phyloP scores from a whole-genome alignment of 768 basidiomycete genomes.

The Termitomyces sp. region DNA sequence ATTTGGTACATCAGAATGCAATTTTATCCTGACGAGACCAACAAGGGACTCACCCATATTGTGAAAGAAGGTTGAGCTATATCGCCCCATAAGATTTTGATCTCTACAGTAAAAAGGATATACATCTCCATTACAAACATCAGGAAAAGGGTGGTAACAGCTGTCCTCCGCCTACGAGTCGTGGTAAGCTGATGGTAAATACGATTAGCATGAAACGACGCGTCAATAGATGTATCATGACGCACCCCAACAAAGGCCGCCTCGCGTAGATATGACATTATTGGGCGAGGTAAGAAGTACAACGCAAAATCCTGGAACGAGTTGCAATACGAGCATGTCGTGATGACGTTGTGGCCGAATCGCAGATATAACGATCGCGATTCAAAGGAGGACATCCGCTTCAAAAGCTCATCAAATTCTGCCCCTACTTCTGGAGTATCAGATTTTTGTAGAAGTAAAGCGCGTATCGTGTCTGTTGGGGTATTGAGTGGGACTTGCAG shows the following conservation, averaged over 20 bases:
- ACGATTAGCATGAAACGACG: constrained; percentile 3
- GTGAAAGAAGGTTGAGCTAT: constrained; percentile 20
- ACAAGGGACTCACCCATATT: constrained; percentile 27
- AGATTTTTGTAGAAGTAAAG: constrained; percentile 37
- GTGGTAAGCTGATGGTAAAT: constrained; percentile 26
- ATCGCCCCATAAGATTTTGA: constrained; percentile 38
- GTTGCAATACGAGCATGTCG: constrained; percentile 64
- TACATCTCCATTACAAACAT: constrained; percentile 55
- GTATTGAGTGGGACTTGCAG: constrained; percentile 54
- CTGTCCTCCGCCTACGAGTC: constrained; percentile 35
- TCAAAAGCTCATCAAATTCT: constrained; percentile 51
- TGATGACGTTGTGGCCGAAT: constrained; percentile 65
- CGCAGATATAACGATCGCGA: constrained; percentile 57
- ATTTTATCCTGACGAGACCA: not conserved
- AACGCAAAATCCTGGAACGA: constrained; percentile 58
- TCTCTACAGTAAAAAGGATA: constrained; percentile 43
- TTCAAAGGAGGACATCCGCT: constrained; percentile 54
- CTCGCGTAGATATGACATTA: constrained; percentile 60
- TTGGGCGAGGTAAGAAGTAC: constrained; percentile 50
- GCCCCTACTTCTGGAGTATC: constrained; percentile 40
- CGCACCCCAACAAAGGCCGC: constrained; percentile 49
- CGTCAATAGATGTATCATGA: constrained; percentile 2
- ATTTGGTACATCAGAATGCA: not conserved
- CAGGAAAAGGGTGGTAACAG: constrained; percentile 45
- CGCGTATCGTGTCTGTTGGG: constrained; percentile 49